Evolutionary conservation across 495 filamentous ascomycete species (phyloP), one percentile per base, ranked within the genome.

Genomic region (Talaromyces adpressus): DNA sequence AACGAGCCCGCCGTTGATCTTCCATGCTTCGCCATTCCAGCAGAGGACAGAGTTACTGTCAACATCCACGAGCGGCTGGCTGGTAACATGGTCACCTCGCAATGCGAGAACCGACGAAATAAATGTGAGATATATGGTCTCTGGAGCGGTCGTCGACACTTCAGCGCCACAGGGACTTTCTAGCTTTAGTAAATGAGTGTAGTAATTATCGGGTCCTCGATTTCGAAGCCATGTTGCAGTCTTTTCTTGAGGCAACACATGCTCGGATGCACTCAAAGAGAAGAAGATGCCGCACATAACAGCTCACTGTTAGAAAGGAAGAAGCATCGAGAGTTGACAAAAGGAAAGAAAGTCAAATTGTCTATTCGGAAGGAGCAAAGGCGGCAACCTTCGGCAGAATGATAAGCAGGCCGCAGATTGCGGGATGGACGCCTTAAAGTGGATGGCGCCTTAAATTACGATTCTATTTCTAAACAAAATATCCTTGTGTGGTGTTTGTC

Each of bases 1-100:
- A 25, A 92, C 76, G 2, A 70, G 59, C 29, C 79, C 63, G 14
- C 81, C 72, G 20, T 77, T 78, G 60, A 96, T 81, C 59, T 82
- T 87, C 94, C 94, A 99, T 8, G 92, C 95, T 71, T 99, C 94
- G n/a, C 94, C 94, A 68, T 98, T 98, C 93, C 94, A 99, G 80
- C 93, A 97, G 16, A 99, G 80, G 12, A 91, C 78, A 8, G 90
- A 93, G 20, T 82, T 82, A n/a, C 80, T 83, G 2, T 66, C 63
- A 4, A 66, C 18, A 67, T 91, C 86, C 45, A 81, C 73, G 20
- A 96, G 81, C 1, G 94, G 94, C 68, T 99, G 94, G 14, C 73
- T 70, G 18, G 87, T 83, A 53, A 95, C 68, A 63, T 83, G 79
- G 39, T 86, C 81, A 22, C 94, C 93, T 66, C 94, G 84, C 20